Evolutionary conservation across 768 basidiomycete species (phyloP), one percentile per base, ranked within the genome.

Genomic region (Ephemerocybe angulata): DNA sequence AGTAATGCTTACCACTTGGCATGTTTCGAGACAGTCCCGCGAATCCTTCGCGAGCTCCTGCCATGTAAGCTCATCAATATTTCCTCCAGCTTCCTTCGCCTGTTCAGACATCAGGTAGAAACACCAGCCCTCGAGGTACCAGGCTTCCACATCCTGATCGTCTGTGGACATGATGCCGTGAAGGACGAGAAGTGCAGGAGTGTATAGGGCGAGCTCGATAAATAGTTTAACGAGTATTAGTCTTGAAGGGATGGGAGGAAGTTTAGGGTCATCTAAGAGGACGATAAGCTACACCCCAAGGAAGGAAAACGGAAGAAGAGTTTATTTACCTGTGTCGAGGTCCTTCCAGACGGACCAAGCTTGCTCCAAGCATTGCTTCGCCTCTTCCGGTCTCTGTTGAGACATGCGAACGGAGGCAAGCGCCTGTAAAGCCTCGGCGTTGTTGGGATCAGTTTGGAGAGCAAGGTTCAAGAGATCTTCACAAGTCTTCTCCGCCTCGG

Each of bases 101-200:
- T 86, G 81, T 66, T 89, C 87, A 0, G 84, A 81, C 82, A 90
- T 85, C 43, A 95, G 72, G 73, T 85, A 92, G 76, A 90, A 93
- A 59, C 89, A 88, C 93, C 93, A 97, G 51, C 93, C 93, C 69
- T 95, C 93, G 27, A 96, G 81, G 65, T 96, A 96, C 86, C 93
- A 95, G 1, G 87, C 93, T 62, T 95, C 93, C 12, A 93, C 86
- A 51, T 91, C 87, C 64, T 90, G 80, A 60, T 93, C 90, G 67
- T 95, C 92, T 0, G 85, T 70, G 10, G 86, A 80, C 70, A 94
- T 85, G 10, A 94, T 78, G 12, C 87, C 89, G 41, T 90, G 83
- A 25, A 96, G 70, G 13, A 94, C 84, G 11, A 86, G 69, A 4
- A 95, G 70, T 1, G 93, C 93, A 24, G 85, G 83, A 0, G 84